A percentile compares a stretch with the other conserved stretches of the same genome.
Evolutionary conservation across 306 rosid species (phyloP).

Genomic region (Delonix regia): DNA sequence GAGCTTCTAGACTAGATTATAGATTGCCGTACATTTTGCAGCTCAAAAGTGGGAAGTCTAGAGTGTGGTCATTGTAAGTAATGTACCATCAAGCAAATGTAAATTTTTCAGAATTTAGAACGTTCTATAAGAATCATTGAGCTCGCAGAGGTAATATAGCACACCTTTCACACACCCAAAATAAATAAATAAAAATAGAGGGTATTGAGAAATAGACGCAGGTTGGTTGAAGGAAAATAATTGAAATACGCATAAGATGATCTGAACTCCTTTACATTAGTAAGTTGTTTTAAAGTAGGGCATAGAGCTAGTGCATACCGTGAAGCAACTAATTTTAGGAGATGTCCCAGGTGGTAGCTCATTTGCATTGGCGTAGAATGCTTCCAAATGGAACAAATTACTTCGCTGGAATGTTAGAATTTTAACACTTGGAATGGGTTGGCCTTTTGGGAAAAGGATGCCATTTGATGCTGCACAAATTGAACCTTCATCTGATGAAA

Average conservation of each 20-base stretch:
- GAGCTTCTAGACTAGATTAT: neutral
- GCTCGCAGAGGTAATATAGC: neutral
- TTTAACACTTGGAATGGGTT: conserved; percentile 68
- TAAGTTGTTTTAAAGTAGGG: conserved; percentile 29
- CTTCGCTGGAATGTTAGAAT: conserved; percentile 58
- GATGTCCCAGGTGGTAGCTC: conserved; percentile 70
- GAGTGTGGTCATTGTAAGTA: neutral
- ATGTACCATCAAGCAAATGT: neutral
- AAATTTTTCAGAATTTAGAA: neutral
- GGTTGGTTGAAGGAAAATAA: neutral
- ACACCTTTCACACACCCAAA: neutral
- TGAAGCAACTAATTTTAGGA: conserved; percentile 64
- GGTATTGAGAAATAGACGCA: conserved; percentile 1
- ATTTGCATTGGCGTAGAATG: conserved; percentile 59
- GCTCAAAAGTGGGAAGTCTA: neutral
- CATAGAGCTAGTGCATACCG: conserved; percentile 46
- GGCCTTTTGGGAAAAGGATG: conserved; percentile 74
- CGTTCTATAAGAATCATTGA: neutral
- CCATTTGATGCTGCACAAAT: conserved; percentile 51
- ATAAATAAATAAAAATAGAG: neutral
- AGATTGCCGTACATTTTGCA: neutral
- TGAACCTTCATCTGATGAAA: conserved; percentile 63
- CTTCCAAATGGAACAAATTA: conserved; percentile 73
- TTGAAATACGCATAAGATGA: conserved; percentile 1
- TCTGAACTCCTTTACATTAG: conserved; percentile 13